Evolutionary conservation across 1,284 basidiomycete genomes (phyloP).

Genomic region (Pterulicium gracile): DNA sequence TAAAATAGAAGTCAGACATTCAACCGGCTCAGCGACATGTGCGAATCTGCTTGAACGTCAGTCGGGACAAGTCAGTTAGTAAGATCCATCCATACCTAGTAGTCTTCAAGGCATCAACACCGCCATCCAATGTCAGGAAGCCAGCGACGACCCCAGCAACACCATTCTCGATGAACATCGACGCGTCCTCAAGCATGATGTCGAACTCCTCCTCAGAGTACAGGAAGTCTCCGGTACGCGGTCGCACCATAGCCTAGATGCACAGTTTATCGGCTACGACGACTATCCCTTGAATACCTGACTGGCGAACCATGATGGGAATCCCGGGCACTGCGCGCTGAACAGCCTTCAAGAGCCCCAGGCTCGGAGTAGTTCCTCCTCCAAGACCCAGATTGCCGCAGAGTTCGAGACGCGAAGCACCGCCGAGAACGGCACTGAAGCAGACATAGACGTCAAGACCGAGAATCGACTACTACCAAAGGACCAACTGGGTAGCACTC

Average conservation of each 20-base stretch:
- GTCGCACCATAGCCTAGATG: conserved; percentile 65
- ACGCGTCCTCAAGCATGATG: conserved; percentile 67
- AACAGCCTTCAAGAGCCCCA: conserved; percentile 55
- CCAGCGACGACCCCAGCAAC: conserved; percentile 66
- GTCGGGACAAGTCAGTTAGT: conserved; percentile 2
- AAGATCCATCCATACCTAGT: conserved; percentile 27
- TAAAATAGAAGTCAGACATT: conserved; percentile 33
- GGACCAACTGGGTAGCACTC: conserved; percentile 55
- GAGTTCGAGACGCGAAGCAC: conserved; percentile 70
- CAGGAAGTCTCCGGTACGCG: conserved; percentile 66
- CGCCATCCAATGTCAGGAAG: conserved; percentile 45
- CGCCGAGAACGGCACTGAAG: conserved; percentile 51
- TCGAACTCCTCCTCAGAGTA: conserved; percentile 55
- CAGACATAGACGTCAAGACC: conserved; percentile 3
- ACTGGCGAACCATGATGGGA: conserved; percentile 65
- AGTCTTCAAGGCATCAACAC: conserved; percentile 45
- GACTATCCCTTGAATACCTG: too few species aligned
- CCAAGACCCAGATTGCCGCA: conserved; percentile 62
- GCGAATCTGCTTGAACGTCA: conserved; percentile 33
- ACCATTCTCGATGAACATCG: conserved; percentile 41
- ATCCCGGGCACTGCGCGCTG: conserved; percentile 32
- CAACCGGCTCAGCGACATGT: conserved; percentile 45
- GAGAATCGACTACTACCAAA: background rate
- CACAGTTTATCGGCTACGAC: background rate
- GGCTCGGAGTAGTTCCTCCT: conserved; percentile 70